Percentiles rank a stretch among this genome's conserved stretches.
Evolutionary conservation across 257 asterid genomes (phyloP).

Genomic region (Fraxinus excelsior): DNA sequence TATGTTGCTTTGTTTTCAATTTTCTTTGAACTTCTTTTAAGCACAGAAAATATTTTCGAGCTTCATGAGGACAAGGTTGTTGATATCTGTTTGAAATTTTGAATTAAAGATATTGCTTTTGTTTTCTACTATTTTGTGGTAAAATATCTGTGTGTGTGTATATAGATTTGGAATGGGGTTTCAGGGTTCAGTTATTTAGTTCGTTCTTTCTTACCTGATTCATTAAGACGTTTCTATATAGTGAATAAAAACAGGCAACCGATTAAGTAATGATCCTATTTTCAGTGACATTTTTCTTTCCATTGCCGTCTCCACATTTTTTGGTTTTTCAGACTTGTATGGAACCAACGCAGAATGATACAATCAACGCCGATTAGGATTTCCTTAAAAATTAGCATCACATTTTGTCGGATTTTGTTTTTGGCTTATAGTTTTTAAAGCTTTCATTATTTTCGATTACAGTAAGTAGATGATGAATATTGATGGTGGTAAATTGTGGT

Average conservation of each 20-base stretch:
- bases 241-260: background rate
- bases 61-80: background rate
- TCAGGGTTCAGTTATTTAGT: background rate
- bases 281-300: too few relatives aligned
- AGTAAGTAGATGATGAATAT: too few relatives aligned
- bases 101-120: background rate
- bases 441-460: background rate
- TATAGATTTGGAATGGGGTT: background rate
- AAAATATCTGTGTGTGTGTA: background rate
- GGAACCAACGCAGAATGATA: background rate
- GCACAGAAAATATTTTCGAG: background rate
- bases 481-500: background rate
- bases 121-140: background rate
- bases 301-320: too few relatives aligned
- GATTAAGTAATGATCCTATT: background rate
- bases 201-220: background rate
- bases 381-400: background rate
- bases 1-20: conserved; percentile 12
- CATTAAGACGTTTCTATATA: background rate
- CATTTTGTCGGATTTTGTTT: background rate
- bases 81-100: background rate
- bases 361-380: background rate
- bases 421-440: background rate
- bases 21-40: background rate
- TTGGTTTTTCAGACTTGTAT: background rate